phyloP scores from a whole-genome alignment of 2,329 filamentous ascomycete genomes.

The Sporothrix mexicana region DNA sequence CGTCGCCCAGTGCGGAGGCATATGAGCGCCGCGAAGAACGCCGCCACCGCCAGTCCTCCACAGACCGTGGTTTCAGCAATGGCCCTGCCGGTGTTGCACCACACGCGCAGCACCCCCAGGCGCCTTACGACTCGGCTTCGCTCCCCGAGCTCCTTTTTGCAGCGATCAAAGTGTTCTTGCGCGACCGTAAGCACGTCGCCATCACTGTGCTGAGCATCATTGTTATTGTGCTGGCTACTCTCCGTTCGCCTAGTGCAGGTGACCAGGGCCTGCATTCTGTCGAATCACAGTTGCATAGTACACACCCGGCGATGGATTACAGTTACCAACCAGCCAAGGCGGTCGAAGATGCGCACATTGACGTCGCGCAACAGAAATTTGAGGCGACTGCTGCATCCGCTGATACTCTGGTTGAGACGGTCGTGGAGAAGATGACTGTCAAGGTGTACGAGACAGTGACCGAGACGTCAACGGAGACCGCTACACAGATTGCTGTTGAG shows the following conservation, averaged over 20 bases:
- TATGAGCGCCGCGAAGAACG: constrained; percentile 45
- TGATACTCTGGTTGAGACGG: constrained; percentile 34
- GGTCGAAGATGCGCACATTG: not conserved
- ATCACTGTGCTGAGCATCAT: constrained; percentile 61
- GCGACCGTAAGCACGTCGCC: constrained; percentile 65
- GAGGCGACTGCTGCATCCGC: not conserved
- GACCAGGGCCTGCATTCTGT: constrained; percentile 15
- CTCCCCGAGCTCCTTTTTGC: constrained; percentile 61
- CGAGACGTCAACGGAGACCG: constrained; percentile 40
- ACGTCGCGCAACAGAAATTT: not conserved
- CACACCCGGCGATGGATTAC: not conserved
- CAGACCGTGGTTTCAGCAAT: not conserved
- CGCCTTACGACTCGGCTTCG: constrained; percentile 51
- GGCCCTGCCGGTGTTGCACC: not conserved
- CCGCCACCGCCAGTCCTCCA: constrained; percentile 35
- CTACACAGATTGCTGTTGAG: constrained; percentile 34
- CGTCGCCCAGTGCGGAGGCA: constrained; percentile 41
- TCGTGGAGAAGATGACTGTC: constrained; percentile 39
- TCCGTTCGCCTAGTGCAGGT: constrained; percentile 42
- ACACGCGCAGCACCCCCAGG: not conserved
- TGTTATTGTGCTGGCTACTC: constrained; percentile 56
- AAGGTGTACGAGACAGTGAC: constrained; percentile 41
- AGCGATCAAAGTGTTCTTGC: constrained; percentile 59
- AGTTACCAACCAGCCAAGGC: not conserved
- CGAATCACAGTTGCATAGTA: not conserved